phyloP scores from a whole-genome alignment of 2,329 filamentous ascomycete species.

The Ascochyta lentis region DNA sequence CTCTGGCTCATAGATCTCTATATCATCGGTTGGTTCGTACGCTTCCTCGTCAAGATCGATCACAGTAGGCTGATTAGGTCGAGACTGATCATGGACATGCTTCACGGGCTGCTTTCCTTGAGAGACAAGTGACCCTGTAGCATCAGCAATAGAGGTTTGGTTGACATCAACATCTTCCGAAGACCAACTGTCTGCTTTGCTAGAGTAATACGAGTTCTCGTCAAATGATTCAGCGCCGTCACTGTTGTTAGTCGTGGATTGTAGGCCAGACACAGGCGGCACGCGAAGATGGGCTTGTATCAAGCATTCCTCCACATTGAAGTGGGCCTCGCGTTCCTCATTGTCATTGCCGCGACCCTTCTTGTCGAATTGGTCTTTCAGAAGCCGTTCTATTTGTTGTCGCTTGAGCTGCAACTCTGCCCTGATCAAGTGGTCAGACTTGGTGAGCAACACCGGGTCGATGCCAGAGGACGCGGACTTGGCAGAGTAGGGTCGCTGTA shows the following conservation, averaged over 20 bases:
- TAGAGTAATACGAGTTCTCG: slow-evolving; percentile 95
- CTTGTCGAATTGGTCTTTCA: slow-evolving; percentile 79
- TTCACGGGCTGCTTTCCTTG: slow-evolving; percentile 34
- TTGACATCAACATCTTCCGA: slow-evolving; percentile 54
- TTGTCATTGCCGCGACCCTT: slow-evolving; percentile 58
- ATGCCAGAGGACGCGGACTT: slow-evolving; percentile 68
- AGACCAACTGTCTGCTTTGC: slow-evolving; percentile 80
- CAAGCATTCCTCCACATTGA: slow-evolving; percentile 53
- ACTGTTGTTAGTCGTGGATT: slow-evolving; percentile 62
- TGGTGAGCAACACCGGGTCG: slow-evolving; percentile 83
- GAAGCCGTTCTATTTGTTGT: slow-evolving; percentile 76
- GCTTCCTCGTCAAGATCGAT: slow-evolving; percentile 48
- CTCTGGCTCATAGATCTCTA: slow-evolving; percentile 49
- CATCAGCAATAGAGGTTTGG: slow-evolving; percentile 40
- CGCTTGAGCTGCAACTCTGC: slow-evolving; percentile 82
- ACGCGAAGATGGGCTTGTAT: slow-evolving; percentile 73
- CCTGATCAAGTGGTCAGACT: slow-evolving; percentile 82
- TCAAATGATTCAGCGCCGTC: slow-evolving; percentile 84
- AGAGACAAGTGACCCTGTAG: slow-evolving; percentile 36
- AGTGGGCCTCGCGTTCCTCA: slow-evolving; percentile 54
- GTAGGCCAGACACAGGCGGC: slow-evolving; percentile 69
- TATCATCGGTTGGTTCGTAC: slow-evolving; percentile 49
- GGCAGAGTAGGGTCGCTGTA: slow-evolving; percentile 45
- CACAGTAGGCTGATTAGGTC: slow-evolving; percentile 32
- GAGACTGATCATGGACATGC: slow-evolving; percentile 24